These are phyloP conservation scores for Exophiala alcalophila DNA, from an alignment of 2,329 filamentous ascomycete genomes.

Conservation along the genomic window DNA sequence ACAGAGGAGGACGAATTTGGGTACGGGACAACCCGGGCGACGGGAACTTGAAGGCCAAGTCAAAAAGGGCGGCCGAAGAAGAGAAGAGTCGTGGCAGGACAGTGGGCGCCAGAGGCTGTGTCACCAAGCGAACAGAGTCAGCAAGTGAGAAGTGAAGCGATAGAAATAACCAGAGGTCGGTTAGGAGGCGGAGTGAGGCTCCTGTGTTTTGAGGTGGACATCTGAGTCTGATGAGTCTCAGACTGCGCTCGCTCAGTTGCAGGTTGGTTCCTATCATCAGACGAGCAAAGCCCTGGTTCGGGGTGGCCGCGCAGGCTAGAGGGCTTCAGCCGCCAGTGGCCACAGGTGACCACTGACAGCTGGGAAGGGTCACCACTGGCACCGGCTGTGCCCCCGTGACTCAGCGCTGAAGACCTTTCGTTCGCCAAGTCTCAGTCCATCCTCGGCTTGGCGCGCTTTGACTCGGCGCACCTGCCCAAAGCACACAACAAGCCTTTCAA, in stretches of 20 bases:
- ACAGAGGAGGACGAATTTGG: slow-evolving; percentile 5
- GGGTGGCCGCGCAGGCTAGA: too few species aligned
- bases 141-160: background rate
- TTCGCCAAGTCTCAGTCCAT: slow-evolving; percentile 4
- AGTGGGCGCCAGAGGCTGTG: background rate
- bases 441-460: slow-evolving; percentile 3
- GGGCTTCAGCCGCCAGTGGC: too few species aligned
- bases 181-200: slow-evolving; percentile 1
- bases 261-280: background rate
- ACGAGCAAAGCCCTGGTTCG: slow-evolving; percentile 5
- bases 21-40: slow-evolving; percentile 21
- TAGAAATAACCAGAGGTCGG: slow-evolving; percentile 1
- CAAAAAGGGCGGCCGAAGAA: slow-evolving; percentile 1
- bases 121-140: background rate
- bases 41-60: slow-evolving; percentile 12
- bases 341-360: too few species aligned
- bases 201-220: slow-evolving; percentile 1
- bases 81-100: slow-evolving; percentile 1
- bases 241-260: slow-evolving; percentile 1
- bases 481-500: too few species aligned
- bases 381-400: too few species aligned
- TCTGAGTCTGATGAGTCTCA: slow-evolving; percentile 1
- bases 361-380: too few species aligned
- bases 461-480: slow-evolving; percentile 1
- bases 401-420: too few species aligned